A percentile compares a stretch with the other conserved stretches of the same genome.
Conservation (phyloP, 2,329 filamentous ascomycete genomes). For the Chaetothyriales sp. region DNA sequence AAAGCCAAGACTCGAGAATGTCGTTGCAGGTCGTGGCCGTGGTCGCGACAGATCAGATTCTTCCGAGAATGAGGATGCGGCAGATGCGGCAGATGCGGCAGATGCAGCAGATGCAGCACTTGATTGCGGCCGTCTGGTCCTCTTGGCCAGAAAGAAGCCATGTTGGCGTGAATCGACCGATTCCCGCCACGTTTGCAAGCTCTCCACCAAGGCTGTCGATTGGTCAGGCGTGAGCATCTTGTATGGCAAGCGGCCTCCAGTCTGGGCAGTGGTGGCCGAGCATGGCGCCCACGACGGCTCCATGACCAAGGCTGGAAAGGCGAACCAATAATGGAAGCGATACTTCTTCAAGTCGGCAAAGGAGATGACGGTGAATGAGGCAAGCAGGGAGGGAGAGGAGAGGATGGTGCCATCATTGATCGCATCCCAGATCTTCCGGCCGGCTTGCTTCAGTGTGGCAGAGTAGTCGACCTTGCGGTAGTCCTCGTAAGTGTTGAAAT, state of each 20-base stretch:
- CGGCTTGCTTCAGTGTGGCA: slow-evolving; percentile 64
- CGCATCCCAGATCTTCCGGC: slow-evolving; percentile 88
- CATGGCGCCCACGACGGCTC: slow-evolving; percentile 65
- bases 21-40: slow-evolving; percentile 16
- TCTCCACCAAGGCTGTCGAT: slow-evolving; percentile 65
- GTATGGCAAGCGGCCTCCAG: slow-evolving; percentile 9
- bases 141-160: slow-evolving; percentile 93
- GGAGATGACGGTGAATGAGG: slow-evolving; percentile 77
- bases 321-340: slow-evolving; percentile 96
- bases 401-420: slow-evolving; percentile 95
- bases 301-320: slow-evolving; percentile 84
- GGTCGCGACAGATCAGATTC: slow-evolving; percentile 19
- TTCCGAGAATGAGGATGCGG: slow-evolving; percentile 18
- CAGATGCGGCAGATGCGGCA: no score
- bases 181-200: slow-evolving; percentile 78
- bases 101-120: slow-evolving; percentile 5
- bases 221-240: slow-evolving; percentile 50
- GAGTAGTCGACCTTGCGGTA: slow-evolving; percentile 74
- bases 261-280: slow-evolving; percentile 14
- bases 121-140: slow-evolving; percentile 32
- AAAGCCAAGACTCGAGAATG: slow-evolving; percentile 46
- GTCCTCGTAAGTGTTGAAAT: slow-evolving; percentile 90
- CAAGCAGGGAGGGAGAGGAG: slow-evolving; percentile 78
- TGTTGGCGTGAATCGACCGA: slow-evolving; percentile 68
- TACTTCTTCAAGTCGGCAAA: slow-evolving; percentile 97